Base-by-base conservation (phyloP, 1,284 basidiomycete species). In the Ceratobasidium sp. region DNA sequence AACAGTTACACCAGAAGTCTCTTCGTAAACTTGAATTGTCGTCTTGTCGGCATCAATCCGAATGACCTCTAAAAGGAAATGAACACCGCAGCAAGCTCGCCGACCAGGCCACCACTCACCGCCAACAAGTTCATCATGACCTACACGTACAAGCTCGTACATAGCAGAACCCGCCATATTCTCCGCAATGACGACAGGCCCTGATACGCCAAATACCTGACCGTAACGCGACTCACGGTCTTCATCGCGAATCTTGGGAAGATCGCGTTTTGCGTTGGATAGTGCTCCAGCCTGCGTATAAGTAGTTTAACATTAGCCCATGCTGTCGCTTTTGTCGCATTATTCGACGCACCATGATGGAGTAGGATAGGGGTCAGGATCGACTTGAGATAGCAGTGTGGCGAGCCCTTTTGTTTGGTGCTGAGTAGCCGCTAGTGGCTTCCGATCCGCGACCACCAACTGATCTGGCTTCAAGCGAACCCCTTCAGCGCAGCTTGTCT, bases 21-120 rank as follows among this genome's bases (percentile, higher is more conserved):
- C 97, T 86, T 98, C 98, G 85, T 99, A 99, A n/a, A 99, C 98
- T 87, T 99, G 98, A 81, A 99, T 99, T 9, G 97, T 99, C 71
- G 96, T 94, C 87, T 98, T 97, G 87, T 98, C 97, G 79, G 92
- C 92, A 83, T 98, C 97, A 86, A 98, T 98, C 84, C 97, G 91
- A 83, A 98, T 98, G 83, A 98, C 97, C 94, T 98, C 97, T 96
- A 83, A 55, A 71, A 71, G n/a, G 72, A 58, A 78, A 69, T 55
- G 66, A 58, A 63, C 46, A 81, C 80, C 79, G 61, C 84, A 20
- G 86, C 64, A 83, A 49, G 78, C 79, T 66, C 61, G 42, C 1
- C 28, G 46, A 28, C 18, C 26, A 13, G 77, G 42, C 23, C 61
- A 33, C n/a, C 33, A 73, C 49, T 77, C 82, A 96, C 95, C 95